A percentile compares a stretch with the other conserved stretches of the same genome.
Evolutionary conservation across 2,329 filamentous ascomycete genomes (phyloP).

Genomic region (Cladophialophora chaetospira): DNA sequence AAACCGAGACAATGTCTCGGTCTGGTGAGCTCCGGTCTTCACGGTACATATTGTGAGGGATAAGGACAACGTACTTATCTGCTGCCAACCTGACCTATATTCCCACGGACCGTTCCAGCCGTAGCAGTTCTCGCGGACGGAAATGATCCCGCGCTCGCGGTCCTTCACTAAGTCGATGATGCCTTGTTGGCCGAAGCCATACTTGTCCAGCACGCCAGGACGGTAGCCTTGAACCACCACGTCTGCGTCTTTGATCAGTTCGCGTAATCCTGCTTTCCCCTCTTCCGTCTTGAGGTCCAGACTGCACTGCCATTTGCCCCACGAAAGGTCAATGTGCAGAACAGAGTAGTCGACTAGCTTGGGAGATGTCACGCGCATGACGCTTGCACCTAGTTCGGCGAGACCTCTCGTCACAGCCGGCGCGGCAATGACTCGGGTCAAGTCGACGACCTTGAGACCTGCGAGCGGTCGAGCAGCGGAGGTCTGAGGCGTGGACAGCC

Average conservation of each 20-base stretch:
- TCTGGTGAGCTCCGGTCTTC: too few species aligned
- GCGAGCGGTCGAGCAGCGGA: conserved; percentile 44
- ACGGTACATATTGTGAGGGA: too few species aligned
- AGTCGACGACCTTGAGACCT: conserved; percentile 54
- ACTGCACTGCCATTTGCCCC: conserved; percentile 68
- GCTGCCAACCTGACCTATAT: conserved; percentile 54
- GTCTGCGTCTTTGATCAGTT: conserved; percentile 53
- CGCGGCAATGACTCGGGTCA: conserved; percentile 50
- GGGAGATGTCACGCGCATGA: conserved; percentile 50
- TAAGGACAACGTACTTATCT: too few species aligned
- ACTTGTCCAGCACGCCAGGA: conserved; percentile 52
- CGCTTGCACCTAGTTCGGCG: conserved; percentile 50
- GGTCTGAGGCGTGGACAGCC: conserved; percentile 30
- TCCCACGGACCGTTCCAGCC: conserved; percentile 51
- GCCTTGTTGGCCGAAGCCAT: conserved; percentile 60
- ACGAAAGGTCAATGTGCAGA: conserved; percentile 74
- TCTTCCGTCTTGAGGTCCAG: conserved; percentile 51
- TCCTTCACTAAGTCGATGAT: conserved; percentile 44
- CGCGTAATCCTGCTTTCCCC: conserved; percentile 44
- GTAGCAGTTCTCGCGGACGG: conserved; percentile 56
- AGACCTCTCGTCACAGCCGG: conserved; percentile 47
- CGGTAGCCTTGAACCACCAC: conserved; percentile 59
- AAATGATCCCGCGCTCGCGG: conserved; percentile 50
- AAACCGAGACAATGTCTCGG: too few species aligned
- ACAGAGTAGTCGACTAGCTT: conserved; percentile 46